Evolutionary conservation across 2,329 filamentous ascomycete genomes (phyloP).

Genomic region (Rhynchosporium agropyri): DNA sequence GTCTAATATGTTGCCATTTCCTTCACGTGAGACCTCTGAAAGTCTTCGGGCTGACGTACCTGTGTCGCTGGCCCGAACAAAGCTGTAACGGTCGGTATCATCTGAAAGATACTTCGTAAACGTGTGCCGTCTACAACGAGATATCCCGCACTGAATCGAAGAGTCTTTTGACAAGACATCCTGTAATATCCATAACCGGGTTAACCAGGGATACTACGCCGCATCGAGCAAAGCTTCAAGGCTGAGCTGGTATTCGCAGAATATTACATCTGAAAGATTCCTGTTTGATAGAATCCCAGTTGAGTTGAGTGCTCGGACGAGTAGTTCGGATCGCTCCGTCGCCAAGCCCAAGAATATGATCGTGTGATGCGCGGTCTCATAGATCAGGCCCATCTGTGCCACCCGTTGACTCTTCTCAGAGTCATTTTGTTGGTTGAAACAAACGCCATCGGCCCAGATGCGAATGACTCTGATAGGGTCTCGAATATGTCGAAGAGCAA

Average conservation of each 20-base stretch:
- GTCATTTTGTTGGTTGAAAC: conserved; percentile 20
- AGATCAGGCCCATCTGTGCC: conserved; percentile 19
- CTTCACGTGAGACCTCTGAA: background rate
- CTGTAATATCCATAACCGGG: background rate
- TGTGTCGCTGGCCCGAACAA: too few relatives aligned
- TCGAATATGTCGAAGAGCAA: conserved; percentile 13
- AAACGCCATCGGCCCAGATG: conserved; percentile 23
- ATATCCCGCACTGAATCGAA: conserved; percentile 3
- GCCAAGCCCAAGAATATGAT: conserved; percentile 9
- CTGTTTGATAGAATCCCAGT: background rate
- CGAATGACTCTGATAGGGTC: background rate
- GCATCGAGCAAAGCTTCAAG: background rate
- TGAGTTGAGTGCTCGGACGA: background rate
- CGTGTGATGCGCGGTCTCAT: conserved; percentile 8
- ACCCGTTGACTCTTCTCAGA: conserved; percentile 19
- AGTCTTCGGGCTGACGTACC: too few relatives aligned
- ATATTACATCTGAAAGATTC: background rate
- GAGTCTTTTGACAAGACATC: background rate
- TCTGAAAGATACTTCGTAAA: background rate
- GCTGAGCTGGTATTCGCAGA: background rate
- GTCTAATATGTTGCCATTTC: background rate
- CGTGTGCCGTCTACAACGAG: background rate
- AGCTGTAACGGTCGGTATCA: too few relatives aligned
- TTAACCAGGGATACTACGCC: background rate
- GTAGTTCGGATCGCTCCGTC: background rate